Conservation (phyloP, 2,329 filamentous ascomycete genomes). For the Metarhizium brunneum region DNA sequence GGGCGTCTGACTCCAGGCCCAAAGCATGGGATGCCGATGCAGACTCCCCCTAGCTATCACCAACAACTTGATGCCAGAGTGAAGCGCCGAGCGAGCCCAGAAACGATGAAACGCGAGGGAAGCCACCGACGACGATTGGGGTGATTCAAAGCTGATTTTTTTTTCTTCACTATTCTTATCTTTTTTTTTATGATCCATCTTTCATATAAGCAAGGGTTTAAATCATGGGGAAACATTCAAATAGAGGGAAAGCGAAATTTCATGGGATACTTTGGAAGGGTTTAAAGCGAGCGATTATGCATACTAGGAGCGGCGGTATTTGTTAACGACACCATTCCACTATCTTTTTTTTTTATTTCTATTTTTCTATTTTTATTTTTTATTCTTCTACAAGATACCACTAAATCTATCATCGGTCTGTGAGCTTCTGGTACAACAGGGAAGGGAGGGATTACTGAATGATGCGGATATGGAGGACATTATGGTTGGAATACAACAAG, state of each 20-base stretch:
- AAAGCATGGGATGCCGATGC: conserved; percentile 25
- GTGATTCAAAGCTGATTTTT: neutral
- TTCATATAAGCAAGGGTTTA: neutral
- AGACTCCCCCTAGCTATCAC: conserved; percentile 22
- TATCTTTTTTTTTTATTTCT: conserved; percentile 2
- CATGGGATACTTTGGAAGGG: neutral
- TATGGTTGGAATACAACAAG: neutral
- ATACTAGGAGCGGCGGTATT: conserved; percentile 2
- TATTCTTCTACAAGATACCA: neutral
- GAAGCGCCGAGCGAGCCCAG: conserved; percentile 45
- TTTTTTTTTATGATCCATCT: neutral
- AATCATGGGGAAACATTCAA: neutral
- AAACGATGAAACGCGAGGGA: conserved; percentile 33
- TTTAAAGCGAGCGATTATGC: conserved; percentile 6
- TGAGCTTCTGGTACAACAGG: neutral
- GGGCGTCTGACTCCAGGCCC: conserved; percentile 19
- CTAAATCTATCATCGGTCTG: neutral
- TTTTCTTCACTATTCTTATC: neutral
- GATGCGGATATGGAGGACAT: neutral
- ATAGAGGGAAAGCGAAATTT: neutral
- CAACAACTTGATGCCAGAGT: conserved; percentile 30
- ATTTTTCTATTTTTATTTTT: conserved; percentile 2
- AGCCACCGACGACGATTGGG: conserved; percentile 31
- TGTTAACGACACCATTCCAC: neutral
- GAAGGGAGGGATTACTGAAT: neutral